phyloP scores from a whole-genome alignment of 495 filamentous ascomycete genomes.

The Aspergillus affinis region DNA sequence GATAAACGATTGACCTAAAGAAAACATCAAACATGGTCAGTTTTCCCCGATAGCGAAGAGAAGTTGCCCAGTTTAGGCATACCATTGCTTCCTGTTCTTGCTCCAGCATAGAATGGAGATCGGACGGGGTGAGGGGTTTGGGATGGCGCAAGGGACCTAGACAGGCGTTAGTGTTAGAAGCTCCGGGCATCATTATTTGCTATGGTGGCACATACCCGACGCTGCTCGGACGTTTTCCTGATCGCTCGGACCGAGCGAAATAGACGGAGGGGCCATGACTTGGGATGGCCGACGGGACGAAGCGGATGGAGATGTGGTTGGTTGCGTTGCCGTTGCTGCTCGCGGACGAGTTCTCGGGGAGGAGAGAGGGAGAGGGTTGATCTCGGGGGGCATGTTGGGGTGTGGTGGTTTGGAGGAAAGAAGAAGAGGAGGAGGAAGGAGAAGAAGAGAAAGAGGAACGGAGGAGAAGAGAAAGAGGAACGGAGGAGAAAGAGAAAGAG shows the following conservation, averaged over 20 bases:
- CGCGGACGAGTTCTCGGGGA: slow-evolving; percentile 41
- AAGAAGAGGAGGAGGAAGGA: not conserved
- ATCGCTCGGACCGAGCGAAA: slow-evolving; percentile 31
- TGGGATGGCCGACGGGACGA: slow-evolving; percentile 50
- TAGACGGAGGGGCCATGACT: slow-evolving; percentile 46
- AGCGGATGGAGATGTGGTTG: slow-evolving; percentile 36
- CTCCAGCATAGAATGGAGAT: slow-evolving; percentile 82
- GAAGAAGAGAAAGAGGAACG: not conserved
- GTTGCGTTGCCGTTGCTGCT: slow-evolving; percentile 54
- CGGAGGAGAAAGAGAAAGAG: not conserved
- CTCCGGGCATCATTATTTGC: not conserved
- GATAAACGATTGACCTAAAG: slow-evolving; percentile 85
- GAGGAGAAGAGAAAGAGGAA: not conserved
- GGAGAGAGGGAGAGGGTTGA: slow-evolving; percentile 59
- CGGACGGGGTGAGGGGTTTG: slow-evolving; percentile 78
- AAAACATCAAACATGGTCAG: slow-evolving; percentile 6
- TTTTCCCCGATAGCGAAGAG: not conserved
- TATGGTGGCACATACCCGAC: not conserved
- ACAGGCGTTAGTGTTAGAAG: not conserved
- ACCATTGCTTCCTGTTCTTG: slow-evolving; percentile 95
- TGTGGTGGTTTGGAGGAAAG: not conserved
- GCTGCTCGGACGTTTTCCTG: not conserved
- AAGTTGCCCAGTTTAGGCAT: slow-evolving; percentile 25
- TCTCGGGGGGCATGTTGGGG: slow-evolving; percentile 56
- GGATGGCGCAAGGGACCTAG: slow-evolving; percentile 74